A percentile compares a stretch with the other conserved stretches of the same genome.
Conservation (phyloP, 192 early-diverging fungal genomes). For the Coemansia umbellata region DNA sequence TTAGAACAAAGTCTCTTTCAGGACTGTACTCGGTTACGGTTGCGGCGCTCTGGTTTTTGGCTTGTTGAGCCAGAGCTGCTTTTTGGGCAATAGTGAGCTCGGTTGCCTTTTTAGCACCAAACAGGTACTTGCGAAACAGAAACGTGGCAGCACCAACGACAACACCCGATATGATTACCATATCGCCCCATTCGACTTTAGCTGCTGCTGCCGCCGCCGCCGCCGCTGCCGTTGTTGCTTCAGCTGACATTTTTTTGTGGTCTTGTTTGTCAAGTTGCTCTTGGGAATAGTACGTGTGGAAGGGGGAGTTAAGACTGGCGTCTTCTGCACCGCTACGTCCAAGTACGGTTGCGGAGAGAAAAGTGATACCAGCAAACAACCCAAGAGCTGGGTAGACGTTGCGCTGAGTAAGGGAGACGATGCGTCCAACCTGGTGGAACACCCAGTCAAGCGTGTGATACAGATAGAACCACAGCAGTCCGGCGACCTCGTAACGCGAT, state of each 20-base stretch:
- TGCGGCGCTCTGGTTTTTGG: neutral
- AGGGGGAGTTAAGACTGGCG: neutral
- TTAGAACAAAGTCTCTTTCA: slow-evolving; percentile 46
- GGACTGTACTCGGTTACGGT: slow-evolving; percentile 21
- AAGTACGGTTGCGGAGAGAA: neutral
- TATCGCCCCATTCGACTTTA: slow-evolving; percentile 47
- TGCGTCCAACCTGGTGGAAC: slow-evolving; percentile 32
- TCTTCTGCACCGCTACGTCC: neutral
- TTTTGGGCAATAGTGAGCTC: slow-evolving; percentile 35
- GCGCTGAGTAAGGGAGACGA: slow-evolving; percentile 9
- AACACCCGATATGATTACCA: slow-evolving; percentile 47
- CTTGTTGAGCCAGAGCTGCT: slow-evolving; percentile 7
- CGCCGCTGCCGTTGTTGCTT: slow-evolving; percentile 1
- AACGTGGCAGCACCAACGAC: slow-evolving; percentile 47
- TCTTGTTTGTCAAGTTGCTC: neutral
- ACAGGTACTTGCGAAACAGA: slow-evolving; percentile 46
- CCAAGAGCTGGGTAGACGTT: slow-evolving; percentile 26
- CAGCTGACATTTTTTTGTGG: neutral
- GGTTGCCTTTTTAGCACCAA: slow-evolving; percentile 16
- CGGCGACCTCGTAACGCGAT: slow-evolving; percentile 36
- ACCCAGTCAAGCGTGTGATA: slow-evolving; percentile 44
- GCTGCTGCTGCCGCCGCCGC: slow-evolving; percentile 5
- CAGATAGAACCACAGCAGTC: slow-evolving; percentile 42
- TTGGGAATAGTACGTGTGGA: slow-evolving; percentile 5
- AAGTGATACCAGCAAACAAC: slow-evolving; percentile 1